A percentile compares a stretch with the other conserved stretches of the same genome.
Conservation (phyloP, 176 grass and related monocot genomes). For the Leersia perrieri region DNA sequence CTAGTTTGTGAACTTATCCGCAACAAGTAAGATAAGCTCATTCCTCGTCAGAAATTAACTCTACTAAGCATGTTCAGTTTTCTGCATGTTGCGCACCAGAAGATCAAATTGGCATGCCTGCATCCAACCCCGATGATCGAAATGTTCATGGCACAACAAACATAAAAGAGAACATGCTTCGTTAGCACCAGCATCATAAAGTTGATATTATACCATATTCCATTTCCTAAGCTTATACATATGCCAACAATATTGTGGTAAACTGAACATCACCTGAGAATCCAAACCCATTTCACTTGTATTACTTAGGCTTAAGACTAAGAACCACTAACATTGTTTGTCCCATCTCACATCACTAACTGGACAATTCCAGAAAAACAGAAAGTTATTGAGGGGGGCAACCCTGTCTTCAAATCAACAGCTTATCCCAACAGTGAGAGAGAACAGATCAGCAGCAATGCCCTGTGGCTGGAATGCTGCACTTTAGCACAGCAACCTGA, state of each 20-base stretch:
- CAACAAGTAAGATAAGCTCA: not conserved
- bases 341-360: not conserved
- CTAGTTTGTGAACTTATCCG: not conserved
- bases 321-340: not conserved
- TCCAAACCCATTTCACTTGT: not conserved
- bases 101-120: not conserved
- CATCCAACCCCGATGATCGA: not conserved
- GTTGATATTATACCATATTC: not conserved
- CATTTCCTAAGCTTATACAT: not conserved
- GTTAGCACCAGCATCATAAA: not conserved
- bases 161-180: not conserved
- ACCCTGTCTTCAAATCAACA: not conserved
- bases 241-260: not conserved
- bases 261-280: not conserved
- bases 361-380: not conserved
- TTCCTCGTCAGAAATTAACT: not conserved
- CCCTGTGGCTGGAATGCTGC: not conserved
- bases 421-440: not conserved
- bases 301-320: not conserved
- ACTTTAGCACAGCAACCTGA: not conserved
- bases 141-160: not conserved
- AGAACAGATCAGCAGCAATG: slow-evolving; percentile 7
- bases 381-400: not conserved
- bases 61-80: not conserved
- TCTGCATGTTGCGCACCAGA: not conserved